Base-by-base conservation (phyloP, 441 rosid genomes). In the Erodium moschatum region DNA sequence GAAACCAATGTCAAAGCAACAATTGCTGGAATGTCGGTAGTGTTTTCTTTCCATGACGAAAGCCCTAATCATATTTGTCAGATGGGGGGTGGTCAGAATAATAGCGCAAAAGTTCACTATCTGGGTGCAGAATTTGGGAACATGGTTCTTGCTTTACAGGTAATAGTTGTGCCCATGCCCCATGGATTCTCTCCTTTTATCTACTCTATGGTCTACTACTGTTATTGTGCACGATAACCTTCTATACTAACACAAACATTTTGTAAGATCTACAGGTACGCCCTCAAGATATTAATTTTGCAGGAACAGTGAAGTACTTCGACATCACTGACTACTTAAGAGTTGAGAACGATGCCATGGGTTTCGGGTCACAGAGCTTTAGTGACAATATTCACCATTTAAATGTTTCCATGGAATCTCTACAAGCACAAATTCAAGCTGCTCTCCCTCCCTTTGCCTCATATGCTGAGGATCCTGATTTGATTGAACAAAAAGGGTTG, bases 1-100 rank as follows among this genome's bases (percentile, higher is more conserved):
- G 89, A 90, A 81, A 89, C 98, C 71, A 90, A 85, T 77, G 76
- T 91, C 64, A 82, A 76, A 75, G 89, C 80, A n/a, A 74, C 79
- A 67, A 76, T 89, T 70, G 80, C 93, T 75, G 96, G 96, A 76
- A 81, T 90, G 75, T 87, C 89, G 50, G 66, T 90, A 58, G 70
- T 84, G 48, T 77, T 92, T 68, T 87, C 84, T 72, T 87, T 89
- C 77, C 85, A 83, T 68, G 97, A 92, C 80, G 95, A 86, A 75
- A 75, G 68, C 63, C 72, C 67, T 72, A 78, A 75, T 54, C 61
- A 67, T 70, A 33, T 16, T 63, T 69, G 50, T 69, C 76, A 76
- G 65, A 65, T 68, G 61, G 67, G 72, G 52, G 72, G 78, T 76
- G 74, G 77, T 64, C 75, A 72, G 73, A 78, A 67, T 65, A 70